A percentile compares a stretch with the other conserved stretches of the same genome.
Evolutionary conservation across 2,329 filamentous ascomycete species (phyloP).

Genomic region (Cercospora nicotianae): DNA sequence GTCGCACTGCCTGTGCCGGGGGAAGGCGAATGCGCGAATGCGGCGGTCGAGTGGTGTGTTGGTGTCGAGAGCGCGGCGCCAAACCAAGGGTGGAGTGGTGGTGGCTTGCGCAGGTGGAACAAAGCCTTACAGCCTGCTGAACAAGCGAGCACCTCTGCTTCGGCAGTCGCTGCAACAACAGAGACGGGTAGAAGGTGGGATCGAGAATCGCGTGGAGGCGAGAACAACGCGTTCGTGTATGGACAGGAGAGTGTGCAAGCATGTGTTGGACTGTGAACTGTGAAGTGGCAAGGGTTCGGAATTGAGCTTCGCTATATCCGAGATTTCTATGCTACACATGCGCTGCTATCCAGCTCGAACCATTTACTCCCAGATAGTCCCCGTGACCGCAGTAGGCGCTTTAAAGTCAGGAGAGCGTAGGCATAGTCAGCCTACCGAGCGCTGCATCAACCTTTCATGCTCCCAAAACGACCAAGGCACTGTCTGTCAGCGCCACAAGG

Average conservation of each 20-base stretch:
- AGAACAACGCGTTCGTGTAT: neutral
- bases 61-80: constrained; percentile 1
- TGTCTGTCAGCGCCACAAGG: constrained; percentile 75
- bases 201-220: neutral
- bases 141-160: constrained; percentile 1
- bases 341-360: neutral
- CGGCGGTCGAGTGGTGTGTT: constrained; percentile 2
- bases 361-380: neutral
- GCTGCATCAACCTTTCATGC: constrained; percentile 12
- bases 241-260: constrained; percentile 10
- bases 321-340: neutral
- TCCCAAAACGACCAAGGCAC: constrained; percentile 69
- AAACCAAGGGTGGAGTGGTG: constrained; percentile 1
- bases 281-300: constrained; percentile 6
- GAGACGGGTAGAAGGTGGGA: neutral
- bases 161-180: neutral
- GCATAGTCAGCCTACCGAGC: neutral
- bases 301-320: constrained; percentile 2
- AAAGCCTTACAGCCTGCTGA: neutral
- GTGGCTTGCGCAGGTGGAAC: constrained; percentile 2
- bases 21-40: neutral
- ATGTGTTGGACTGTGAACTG: constrained; percentile 10
- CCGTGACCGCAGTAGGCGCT: neutral
- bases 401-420: neutral
- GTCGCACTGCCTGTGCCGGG: neutral